Base-by-base conservation (phyloP, 2,329 filamentous ascomycete species). In the Microsporum canis region DNA sequence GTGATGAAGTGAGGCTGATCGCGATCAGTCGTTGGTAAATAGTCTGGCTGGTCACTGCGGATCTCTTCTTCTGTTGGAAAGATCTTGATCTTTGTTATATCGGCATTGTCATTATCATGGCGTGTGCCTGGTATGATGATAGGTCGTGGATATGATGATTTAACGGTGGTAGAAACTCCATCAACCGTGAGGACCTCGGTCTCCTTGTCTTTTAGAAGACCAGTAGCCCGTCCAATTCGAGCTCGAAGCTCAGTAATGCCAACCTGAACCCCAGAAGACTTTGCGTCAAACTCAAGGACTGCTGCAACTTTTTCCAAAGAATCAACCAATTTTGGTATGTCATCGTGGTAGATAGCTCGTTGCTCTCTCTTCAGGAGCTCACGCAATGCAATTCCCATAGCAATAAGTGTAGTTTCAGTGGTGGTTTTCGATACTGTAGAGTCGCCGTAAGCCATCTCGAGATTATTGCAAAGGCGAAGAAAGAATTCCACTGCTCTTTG, bases 11-110 rank as follows among this genome's bases (percentile, higher is more conserved):
- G 76, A 14, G 23, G 36, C 23, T 39, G 33, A 0, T 69, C 66
- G 1, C 75, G 66, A 65, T 80, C 73, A 5, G 57, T 66, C 1
- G 62, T 17, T 0, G 72, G 72, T n/a, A 67, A 41, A 60, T 66
- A 65, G 17, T 67, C 64, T 2, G 63, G 49, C 17, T 63, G 64
- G 4, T 29, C 23, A 14, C 55, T 17, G 4, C 23, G 10, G 27
- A 83, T 79, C 63, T 83, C 81, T 12, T 75, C 66, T 1, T 68
- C 64, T 0, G 80, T 82, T 0, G 81, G 80, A 45, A 83, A 65
- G 41, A 82, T 78, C 55, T 70, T 70, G 60, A 83, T 81, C 0
- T 78, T 62, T 0, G 65, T 36, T 60, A 83, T 81, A 53, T 77
- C 70, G 0, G 66, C 70, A 56, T 77, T 69, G 64, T 83, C 80